Evolutionary conservation across 192 early-diverging fungal species (phyloP), one percentile per base, ranked within the genome.

Genomic region (Mortierella claussenii): DNA sequence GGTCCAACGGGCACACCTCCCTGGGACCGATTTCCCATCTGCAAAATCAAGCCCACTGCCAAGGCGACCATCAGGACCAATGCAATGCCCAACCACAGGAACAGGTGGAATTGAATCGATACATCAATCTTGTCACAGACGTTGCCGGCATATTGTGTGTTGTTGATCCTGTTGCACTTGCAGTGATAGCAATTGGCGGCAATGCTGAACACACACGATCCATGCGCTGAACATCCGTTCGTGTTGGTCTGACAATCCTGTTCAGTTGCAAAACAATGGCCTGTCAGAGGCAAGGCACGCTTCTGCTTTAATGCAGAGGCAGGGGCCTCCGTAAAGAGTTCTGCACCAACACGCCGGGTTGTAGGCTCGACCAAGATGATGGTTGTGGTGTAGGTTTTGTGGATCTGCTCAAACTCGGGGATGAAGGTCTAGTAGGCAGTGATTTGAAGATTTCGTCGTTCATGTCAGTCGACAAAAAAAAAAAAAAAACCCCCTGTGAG

Each of bases 1-100:
- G 73, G 73, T 55, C 73, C 73, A 36, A 76, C 59, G 5, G 73
- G 73, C 4, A 76, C 73, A 8, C 73, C 73, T 28, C 73, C 73
- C 18, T 76, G 64, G 12, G 58, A 55, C 57, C 61, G 52, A 17
- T 43, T 67, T 10, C 73, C 73, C 73, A 76, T 76, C 58, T 66
- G 65, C 31, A 76, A 8, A 46, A 76, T 66, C 46, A 76, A 34
- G 0, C 73, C 73, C 1, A 76, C 53, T 1, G 73, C 63, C 44
- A 76, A 15, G 2, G 40, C 65, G 3, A 76, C 73, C 0, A 53
- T 45, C 11, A 67, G 13, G 40, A 76, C 40, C 10, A 76, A 43
- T 2, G 58, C 73, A 43, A 76, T 32, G 6, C 18, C 64, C 18
- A 76, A 40, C 73, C 73, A 76, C 58, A 76, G 67, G 54, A 76